Evolutionary conservation across 164 flowering plant genomes (phyloP).

Genomic region (Santalum album): DNA sequence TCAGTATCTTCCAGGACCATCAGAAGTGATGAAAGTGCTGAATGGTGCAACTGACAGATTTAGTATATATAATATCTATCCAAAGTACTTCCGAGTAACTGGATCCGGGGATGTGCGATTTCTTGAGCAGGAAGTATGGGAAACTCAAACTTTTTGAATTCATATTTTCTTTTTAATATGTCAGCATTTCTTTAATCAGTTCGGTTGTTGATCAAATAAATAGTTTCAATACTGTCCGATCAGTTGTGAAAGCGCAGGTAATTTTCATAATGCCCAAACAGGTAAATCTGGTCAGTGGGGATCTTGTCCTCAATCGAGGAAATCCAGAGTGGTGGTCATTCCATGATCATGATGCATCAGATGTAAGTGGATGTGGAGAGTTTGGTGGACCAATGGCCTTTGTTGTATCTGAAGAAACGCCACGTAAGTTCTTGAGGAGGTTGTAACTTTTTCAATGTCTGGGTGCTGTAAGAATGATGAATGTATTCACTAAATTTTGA

Average conservation of each 20-base stretch:
- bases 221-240: background rate
- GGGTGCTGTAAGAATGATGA: too few relatives aligned
- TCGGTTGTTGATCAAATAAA: too few relatives aligned
- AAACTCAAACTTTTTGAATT: background rate
- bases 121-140: background rate
- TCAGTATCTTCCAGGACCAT: background rate
- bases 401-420: slow-evolving; percentile 6
- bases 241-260: background rate
- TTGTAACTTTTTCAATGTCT: background rate
- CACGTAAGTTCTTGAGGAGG: background rate
- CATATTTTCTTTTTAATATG: too few relatives aligned
- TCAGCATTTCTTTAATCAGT: too few relatives aligned
- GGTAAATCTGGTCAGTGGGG: slow-evolving; percentile 2
- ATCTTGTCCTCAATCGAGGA: slow-evolving; percentile 3
- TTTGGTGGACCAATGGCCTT: slow-evolving; percentile 3
- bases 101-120: slow-evolving; percentile 1
- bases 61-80: background rate
- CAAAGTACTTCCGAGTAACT: slow-evolving; percentile 1
- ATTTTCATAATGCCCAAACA: background rate
- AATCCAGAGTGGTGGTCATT: slow-evolving; percentile 5
- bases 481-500: too few relatives aligned
- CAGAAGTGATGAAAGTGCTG: background rate
- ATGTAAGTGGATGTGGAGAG: slow-evolving; percentile 1
- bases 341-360: background rate
- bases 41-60: background rate